These are phyloP conservation scores for Mariannaea elegans DNA, from an alignment of 2,329 filamentous ascomycete species.

Conservation along the genomic window DNA sequence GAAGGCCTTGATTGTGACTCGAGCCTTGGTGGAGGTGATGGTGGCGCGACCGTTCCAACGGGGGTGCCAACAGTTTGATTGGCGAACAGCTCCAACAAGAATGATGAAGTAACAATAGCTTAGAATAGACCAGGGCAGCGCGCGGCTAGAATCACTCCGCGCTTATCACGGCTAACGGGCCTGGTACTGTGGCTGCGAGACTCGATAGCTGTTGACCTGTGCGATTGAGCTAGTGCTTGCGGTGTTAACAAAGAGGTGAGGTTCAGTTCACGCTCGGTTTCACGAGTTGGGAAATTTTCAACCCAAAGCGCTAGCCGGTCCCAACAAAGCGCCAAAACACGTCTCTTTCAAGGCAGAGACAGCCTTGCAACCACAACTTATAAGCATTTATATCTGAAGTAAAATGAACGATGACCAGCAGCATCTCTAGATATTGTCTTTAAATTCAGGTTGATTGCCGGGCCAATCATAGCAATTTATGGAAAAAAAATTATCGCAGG, in stretches of 20 bases:
- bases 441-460: too few relatives aligned
- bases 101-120: constrained; percentile 13
- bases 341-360: background rate
- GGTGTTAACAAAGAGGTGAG: constrained; percentile 5
- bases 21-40: background rate
- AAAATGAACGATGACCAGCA: too few relatives aligned
- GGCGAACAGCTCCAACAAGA: constrained; percentile 17
- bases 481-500: too few relatives aligned
- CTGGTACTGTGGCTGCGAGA: background rate
- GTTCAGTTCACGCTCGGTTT: background rate
- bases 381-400: too few relatives aligned
- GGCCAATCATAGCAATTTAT: too few relatives aligned
- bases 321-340: background rate
- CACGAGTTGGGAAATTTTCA: constrained; percentile 18
- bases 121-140: constrained; percentile 22
- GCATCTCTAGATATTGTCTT: too few relatives aligned
- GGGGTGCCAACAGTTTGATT: too few relatives aligned
- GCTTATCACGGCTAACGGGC: constrained; percentile 7
- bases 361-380: too few relatives aligned
- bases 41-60: constrained; percentile 20
- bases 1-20: constrained; percentile 1
- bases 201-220: background rate
- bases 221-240: constrained; percentile 3
- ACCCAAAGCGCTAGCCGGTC: constrained; percentile 15
- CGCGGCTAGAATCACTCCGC: constrained; percentile 27